Evolutionary conservation across 371 early-diverging fungal species (phyloP).

Genomic region (Funneliformis caledonium): DNA sequence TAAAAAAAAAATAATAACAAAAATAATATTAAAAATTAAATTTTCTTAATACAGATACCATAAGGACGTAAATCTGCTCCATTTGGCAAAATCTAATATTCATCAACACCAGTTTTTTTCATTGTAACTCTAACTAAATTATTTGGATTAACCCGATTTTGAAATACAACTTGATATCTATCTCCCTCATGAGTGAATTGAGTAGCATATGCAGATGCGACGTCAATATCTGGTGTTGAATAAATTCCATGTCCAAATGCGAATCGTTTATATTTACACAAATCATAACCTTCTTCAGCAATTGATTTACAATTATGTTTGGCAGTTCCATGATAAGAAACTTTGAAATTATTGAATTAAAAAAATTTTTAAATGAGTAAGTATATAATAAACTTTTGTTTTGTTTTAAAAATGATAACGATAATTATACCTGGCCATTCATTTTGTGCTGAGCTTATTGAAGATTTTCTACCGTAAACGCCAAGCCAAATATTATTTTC

Average conservation of each 20-base stretch:
- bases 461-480: not conserved
- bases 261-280: constrained; percentile 26
- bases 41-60: too few species aligned
- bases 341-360: too few species aligned
- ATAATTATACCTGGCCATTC: not conserved
- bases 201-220: not conserved
- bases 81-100: too few species aligned
- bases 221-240: constrained; percentile 22
- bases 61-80: too few species aligned
- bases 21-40: too few species aligned
- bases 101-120: too few species aligned
- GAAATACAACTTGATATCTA: not conserved
- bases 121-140: too few species aligned
- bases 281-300: constrained; percentile 24
- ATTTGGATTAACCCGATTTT: constrained; percentile 28
- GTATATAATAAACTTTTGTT: too few species aligned
- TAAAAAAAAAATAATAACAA: too few species aligned
- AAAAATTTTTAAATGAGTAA: too few species aligned
- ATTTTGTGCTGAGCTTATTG: not conserved
- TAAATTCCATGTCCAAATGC: constrained; percentile 29
- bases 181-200: not conserved
- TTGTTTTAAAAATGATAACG: too few species aligned
- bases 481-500: constrained; percentile 23
- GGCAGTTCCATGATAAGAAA: constrained; percentile 33
- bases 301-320: constrained; percentile 27